Conservation (phyloP, 192 early-diverging fungal species). For the Linnemannia exigua region DNA sequence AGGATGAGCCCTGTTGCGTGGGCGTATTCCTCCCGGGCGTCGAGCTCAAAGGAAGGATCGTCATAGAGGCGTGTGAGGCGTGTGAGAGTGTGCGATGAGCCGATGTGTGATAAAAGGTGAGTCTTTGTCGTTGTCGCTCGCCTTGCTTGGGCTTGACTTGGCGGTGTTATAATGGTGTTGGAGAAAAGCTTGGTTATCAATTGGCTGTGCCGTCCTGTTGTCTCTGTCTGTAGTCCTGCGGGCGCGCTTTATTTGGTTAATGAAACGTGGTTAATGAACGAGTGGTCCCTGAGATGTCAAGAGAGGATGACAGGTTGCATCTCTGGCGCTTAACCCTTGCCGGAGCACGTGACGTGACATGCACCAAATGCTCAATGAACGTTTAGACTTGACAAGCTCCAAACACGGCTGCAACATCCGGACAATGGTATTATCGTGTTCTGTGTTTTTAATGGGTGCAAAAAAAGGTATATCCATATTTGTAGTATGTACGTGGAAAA, state of each 20-base stretch:
- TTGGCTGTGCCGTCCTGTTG: neutral
- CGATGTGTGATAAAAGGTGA: neutral
- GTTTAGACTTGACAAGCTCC: no score
- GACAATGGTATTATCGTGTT: neutral
- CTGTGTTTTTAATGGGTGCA: neutral
- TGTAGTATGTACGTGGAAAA: neutral
- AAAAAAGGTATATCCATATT: constrained; percentile 4
- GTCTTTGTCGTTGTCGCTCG: neutral
- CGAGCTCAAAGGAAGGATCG: constrained; percentile 47
- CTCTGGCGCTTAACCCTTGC: no score
- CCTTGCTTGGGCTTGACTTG: no score
- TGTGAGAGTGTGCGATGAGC: neutral
- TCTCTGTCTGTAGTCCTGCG: neutral
- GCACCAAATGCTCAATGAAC: no score
- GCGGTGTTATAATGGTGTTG: no score
- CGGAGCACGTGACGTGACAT: no score
- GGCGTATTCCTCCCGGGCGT: constrained; percentile 54
- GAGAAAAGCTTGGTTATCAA: no score
- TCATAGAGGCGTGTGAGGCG: constrained; percentile 17
- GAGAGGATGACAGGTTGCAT: no score
- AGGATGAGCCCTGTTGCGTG: constrained; percentile 30
- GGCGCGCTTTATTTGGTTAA: neutral
- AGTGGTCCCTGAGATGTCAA: neutral
- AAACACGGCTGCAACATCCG: no score
- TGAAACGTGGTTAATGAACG: neutral